phyloP scores from a whole-genome alignment of 164 flowering plant species.

The Chimonanthus praecox region DNA sequence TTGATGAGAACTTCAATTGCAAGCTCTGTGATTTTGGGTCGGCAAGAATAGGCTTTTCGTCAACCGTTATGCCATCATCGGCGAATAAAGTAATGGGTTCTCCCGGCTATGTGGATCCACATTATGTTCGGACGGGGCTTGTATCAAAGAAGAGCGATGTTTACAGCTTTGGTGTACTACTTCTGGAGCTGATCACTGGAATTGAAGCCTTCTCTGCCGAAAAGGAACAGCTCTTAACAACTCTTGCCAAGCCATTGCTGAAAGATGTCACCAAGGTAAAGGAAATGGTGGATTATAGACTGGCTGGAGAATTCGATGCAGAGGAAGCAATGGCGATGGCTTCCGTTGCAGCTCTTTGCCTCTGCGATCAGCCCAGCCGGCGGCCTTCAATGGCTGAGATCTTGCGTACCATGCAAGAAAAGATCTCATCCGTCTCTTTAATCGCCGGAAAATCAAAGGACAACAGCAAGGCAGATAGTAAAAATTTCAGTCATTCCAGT shows the following conservation, averaged over 20 bases:
- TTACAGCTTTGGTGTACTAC: constrained; percentile 63
- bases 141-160: constrained; percentile 74
- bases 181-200: constrained; percentile 66
- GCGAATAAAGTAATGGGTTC: constrained; percentile 47
- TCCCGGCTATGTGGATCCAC: constrained; percentile 75
- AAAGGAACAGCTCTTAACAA: constrained; percentile 31
- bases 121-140: constrained; percentile 59
- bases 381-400: constrained; percentile 58
- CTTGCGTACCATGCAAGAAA: constrained; percentile 23
- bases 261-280: constrained; percentile 22
- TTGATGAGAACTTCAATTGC: constrained; percentile 47
- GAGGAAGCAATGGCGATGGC: constrained; percentile 38
- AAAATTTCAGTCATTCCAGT: neutral
- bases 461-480: neutral
- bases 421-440: constrained; percentile 20
- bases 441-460: neutral
- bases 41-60: constrained; percentile 61
- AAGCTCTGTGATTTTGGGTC: constrained; percentile 79
- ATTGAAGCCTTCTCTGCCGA: constrained; percentile 46
- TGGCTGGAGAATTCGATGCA: constrained; percentile 27
- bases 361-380: constrained; percentile 31
- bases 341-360: constrained; percentile 32
- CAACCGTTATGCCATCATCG: constrained; percentile 26
- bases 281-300: constrained; percentile 46
- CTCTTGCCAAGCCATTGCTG: constrained; percentile 18